Evolutionary conservation across 2,329 filamentous ascomycete species (phyloP), one percentile per base, ranked within the genome.

Genomic region (Claviceps sp.): DNA sequence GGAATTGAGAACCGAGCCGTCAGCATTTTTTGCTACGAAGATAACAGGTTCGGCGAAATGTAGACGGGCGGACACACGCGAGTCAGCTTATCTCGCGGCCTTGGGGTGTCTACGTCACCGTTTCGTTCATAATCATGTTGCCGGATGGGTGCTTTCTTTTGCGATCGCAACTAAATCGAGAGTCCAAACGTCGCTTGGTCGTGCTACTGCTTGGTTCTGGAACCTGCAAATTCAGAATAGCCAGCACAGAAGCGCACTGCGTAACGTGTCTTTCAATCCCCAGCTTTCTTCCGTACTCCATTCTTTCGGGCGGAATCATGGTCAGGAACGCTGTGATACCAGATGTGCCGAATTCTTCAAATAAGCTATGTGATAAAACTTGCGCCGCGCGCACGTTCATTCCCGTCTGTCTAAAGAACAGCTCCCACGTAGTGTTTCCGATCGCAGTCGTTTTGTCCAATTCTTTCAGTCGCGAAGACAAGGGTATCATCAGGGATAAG

Each of bases 401-500:
- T 1, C 70, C 70, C 8, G 62, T 59, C 16, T 57, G 58, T 34
- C 68, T 61, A 8, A 72, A 56, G 40, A 69, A 66, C 1, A 65
- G 11, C 16, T 65, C 67, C 69, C 68, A 71, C 30, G 67, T 66
- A 41, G 69, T 70, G 47, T 75, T 70, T 37, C 64, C 61, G n/a
- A 66, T 59, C 2, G 66, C 64, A 10, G 74, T 55, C 6, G 66
- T 61, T 1, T 62, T 59, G 49, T 66, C 64, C 13, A 70, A 60
- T 1, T 60, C 55, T 0, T 50, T 53, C 2, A 59, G 54, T 13
- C 60, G 56, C 0, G 57, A 46, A 11, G 59, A 66, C 59, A 74
- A 70, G 7, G 73, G 74, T 17, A 73, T 71, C 45, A 84, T 73
- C 0, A 73, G 60, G 1, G 70, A 71, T 0, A 77, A 65, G 1